A percentile compares a stretch with the other conserved stretches of the same genome.
Conservation (phyloP, 345 rosid species). For the Isatis tinctoria region DNA sequence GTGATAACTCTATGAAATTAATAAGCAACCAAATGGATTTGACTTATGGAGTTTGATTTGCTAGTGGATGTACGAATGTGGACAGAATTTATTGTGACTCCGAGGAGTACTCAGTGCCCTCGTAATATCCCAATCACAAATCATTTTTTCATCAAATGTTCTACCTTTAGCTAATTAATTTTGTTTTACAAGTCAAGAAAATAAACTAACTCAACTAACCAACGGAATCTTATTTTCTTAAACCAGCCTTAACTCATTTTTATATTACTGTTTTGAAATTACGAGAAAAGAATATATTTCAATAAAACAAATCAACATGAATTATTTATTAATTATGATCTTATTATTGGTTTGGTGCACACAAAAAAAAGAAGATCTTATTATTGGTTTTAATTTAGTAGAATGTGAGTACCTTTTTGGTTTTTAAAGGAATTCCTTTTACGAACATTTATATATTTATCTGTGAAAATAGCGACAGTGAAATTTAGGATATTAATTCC, state of each 20-base stretch:
- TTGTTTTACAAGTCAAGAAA: not conserved
- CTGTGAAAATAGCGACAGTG: not conserved
- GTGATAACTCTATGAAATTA: not conserved
- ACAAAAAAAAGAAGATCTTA: no score
- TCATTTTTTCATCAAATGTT: not conserved
- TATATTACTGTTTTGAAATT: not conserved
- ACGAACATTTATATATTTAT: not conserved
- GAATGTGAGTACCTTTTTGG: not conserved
- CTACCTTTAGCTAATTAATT: not conserved
- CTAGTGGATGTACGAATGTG: conserved; percentile 16
- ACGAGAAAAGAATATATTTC: not conserved
- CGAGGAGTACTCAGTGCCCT: conserved; percentile 1
- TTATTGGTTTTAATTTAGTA: not conserved
- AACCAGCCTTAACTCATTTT: not conserved
- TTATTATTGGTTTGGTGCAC: no score
- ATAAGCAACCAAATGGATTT: conserved; percentile 10
- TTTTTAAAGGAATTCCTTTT: not conserved
- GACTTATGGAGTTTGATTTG: not conserved
- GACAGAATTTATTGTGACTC: conserved; percentile 8
- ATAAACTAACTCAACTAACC: not conserved
- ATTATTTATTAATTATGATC: not conserved
- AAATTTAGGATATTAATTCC: no score
- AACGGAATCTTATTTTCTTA: no score
- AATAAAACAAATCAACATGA: not conserved
- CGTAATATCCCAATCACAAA: not conserved